Percentiles rank a stretch among this genome's conserved stretches.
Evolutionary conservation across 176 grass and related monocot species (phyloP).

Genomic region (Ensete glaucum): DNA sequence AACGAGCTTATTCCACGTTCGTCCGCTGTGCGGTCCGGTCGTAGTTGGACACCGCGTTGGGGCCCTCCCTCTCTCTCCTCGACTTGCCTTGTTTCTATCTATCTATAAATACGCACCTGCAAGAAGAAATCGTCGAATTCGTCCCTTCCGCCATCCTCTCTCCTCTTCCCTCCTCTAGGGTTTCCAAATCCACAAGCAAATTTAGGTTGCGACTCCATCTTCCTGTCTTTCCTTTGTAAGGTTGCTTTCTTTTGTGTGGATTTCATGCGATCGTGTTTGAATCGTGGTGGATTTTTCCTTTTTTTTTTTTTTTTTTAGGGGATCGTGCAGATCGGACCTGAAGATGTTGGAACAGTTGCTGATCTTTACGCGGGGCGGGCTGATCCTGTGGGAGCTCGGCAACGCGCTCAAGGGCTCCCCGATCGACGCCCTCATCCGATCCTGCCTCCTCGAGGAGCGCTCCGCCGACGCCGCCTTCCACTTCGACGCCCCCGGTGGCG

Average conservation of each 20-base stretch:
- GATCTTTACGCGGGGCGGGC: conserved; percentile 83
- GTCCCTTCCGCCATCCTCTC: no score
- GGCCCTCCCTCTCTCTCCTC: no score
- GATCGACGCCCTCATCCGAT: conserved; percentile 83
- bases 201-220: neutral
- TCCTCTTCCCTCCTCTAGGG: neutral
- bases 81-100: no score
- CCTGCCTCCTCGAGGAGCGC: conserved; percentile 91
- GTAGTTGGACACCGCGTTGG: no score
- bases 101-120: no score
- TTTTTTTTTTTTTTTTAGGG: no score
- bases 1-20: no score
- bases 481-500: conserved; percentile 29
- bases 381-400: conserved; percentile 79
- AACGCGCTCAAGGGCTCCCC: conserved; percentile 71
- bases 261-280: no score
- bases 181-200: conserved; percentile 3
- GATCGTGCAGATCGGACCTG: neutral
- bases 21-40: no score
- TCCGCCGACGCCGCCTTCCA: conserved; percentile 62
- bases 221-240: neutral
- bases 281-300: no score
- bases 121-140: no score
- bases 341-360: conserved; percentile 92
- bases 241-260: neutral